A percentile compares a stretch with the other conserved stretches of the same genome.
phyloP scores from a whole-genome alignment of 179 eudicot genomes.

The Vitellaria paradoxa region DNA sequence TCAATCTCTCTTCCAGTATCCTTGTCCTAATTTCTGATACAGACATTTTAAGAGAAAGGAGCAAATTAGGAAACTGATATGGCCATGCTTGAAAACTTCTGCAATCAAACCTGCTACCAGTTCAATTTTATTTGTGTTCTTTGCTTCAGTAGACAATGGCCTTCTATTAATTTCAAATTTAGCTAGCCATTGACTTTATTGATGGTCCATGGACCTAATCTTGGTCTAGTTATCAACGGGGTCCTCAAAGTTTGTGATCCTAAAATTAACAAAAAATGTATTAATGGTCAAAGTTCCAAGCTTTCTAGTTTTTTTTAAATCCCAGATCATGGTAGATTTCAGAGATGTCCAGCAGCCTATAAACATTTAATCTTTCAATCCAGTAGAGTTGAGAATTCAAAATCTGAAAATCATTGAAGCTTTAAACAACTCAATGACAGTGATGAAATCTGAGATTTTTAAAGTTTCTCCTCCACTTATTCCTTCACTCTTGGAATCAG shows the following conservation, averaged over 20 bases:
- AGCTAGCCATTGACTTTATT: not conserved
- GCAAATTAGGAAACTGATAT: not conserved
- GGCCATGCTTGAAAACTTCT: not conserved
- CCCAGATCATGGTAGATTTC: not conserved
- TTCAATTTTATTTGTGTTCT: not conserved
- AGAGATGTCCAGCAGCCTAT: not conserved
- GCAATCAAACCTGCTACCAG: not conserved
- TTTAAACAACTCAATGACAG: not conserved
- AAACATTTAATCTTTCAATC: not conserved
- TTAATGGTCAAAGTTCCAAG: not conserved
- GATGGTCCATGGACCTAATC: not conserved
- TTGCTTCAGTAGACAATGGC: not conserved
- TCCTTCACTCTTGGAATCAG: not conserved
- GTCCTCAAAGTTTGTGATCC: not conserved
- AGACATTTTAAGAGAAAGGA: not conserved
- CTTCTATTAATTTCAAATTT: not conserved
- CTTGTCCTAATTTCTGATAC: not conserved
- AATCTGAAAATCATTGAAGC: not conserved
- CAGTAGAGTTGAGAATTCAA: not conserved
- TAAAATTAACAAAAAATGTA: not conserved
- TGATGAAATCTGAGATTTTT: not conserved
- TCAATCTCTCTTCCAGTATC: not conserved
- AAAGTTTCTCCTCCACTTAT: not conserved
- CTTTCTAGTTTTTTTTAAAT: not conserved
- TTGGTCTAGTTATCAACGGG: not conserved